phyloP scores from a whole-genome alignment of 345 rosid genomes.

The Eucalyptus virginea region DNA sequence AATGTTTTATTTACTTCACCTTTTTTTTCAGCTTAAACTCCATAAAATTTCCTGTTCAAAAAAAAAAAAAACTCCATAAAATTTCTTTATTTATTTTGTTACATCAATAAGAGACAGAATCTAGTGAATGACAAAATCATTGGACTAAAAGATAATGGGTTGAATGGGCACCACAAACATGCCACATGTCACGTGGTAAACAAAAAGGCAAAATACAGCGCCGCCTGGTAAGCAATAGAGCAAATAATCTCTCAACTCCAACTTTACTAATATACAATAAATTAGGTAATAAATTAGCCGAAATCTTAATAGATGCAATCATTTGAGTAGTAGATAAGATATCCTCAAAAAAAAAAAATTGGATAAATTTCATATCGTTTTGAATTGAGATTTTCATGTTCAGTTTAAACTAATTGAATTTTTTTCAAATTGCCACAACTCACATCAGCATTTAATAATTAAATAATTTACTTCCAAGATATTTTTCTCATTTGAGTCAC shows the following conservation, averaged over 20 bases:
- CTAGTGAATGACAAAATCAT: neutral
- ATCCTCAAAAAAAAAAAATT: neutral
- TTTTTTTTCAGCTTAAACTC: neutral
- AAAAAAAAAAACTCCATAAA: neutral
- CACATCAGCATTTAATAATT: neutral
- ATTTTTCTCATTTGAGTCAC: neutral
- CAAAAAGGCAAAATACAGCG: neutral
- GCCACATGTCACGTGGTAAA: neutral
- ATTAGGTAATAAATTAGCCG: neutral
- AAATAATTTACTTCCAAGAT: neutral
- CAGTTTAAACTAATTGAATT: fast-evolving
- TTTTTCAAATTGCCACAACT: neutral
- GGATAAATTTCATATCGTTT: neutral
- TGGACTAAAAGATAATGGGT: neutral
- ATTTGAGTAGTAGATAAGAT: neutral
- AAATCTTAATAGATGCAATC: neutral
- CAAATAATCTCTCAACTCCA: neutral
- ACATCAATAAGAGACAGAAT: neutral
- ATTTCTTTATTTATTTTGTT: neutral
- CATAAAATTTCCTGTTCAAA: neutral
- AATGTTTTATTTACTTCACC: neutral
- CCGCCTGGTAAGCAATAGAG: neutral
- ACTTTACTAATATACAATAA: neutral
- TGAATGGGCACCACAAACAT: neutral
- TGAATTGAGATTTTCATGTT: neutral